Percentiles rank a stretch among this genome's conserved stretches.
These are phyloP conservation scores for Somion occarium DNA, from an alignment of 1,284 basidiomycete genomes.

Conservation along the genomic window DNA sequence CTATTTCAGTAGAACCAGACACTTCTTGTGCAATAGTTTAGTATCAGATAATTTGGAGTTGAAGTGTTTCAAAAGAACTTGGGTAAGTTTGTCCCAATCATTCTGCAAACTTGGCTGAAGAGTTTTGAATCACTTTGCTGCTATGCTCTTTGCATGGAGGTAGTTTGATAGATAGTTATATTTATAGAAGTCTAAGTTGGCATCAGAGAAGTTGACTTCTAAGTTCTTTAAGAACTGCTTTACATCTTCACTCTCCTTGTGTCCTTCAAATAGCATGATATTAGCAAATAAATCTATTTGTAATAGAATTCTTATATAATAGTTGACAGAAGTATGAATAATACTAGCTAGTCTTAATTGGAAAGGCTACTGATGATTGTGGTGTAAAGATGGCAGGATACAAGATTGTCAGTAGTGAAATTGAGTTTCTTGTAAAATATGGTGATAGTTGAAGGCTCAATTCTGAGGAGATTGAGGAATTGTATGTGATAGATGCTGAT, in stretches of 20 bases:
- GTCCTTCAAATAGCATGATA: background rate
- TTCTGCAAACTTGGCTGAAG: background rate
- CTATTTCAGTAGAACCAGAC: background rate
- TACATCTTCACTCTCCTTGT: background rate
- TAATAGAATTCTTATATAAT: too few relatives aligned
- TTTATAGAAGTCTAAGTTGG: background rate
- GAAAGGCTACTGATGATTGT: too few relatives aligned
- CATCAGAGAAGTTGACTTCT: background rate
- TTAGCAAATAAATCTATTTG: background rate
- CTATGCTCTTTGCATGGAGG: constrained; percentile 3
- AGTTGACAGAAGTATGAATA: too few relatives aligned
- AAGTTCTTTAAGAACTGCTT: background rate
- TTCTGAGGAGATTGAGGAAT: too few relatives aligned
- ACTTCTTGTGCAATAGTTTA: background rate
- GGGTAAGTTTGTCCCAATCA: background rate
- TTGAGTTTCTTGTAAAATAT: too few relatives aligned
- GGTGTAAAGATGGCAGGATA: too few relatives aligned
- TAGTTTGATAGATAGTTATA: background rate
- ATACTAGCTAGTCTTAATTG: too few relatives aligned
- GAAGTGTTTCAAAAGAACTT: constrained; percentile 1
- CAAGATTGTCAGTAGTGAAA: too few relatives aligned
- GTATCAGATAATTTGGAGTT: too few relatives aligned
- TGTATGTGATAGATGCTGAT: too few relatives aligned
- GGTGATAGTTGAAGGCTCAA: too few relatives aligned
- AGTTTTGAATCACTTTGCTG: constrained; percentile 1